Evolutionary conservation across 2,329 filamentous ascomycete genomes (phyloP).

Genomic region (Exserohilum turcica): DNA sequence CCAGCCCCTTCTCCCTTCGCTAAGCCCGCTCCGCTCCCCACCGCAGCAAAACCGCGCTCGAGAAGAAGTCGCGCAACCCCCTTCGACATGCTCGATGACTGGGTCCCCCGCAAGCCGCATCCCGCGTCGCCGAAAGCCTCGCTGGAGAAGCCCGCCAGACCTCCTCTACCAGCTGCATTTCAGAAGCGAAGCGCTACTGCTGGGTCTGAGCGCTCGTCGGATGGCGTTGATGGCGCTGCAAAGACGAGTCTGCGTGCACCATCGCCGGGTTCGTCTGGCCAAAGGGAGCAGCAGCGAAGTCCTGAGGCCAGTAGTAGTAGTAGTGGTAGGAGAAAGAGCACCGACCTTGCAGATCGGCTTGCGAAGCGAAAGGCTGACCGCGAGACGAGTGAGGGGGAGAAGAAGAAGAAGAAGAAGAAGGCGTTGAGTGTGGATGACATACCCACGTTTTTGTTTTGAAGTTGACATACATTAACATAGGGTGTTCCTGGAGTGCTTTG

Average conservation of each 20-base stretch:
- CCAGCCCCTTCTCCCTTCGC: conserved; percentile 15
- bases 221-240: neutral
- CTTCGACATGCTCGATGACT: conserved; percentile 37
- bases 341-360: conserved; percentile 34
- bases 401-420: conserved; percentile 35
- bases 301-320: neutral
- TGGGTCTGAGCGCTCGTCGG: neutral
- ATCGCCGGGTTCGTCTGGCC: conserved; percentile 15
- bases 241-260: neutral
- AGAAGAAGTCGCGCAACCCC: conserved; percentile 25
- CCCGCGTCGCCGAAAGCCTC: conserved; percentile 1
- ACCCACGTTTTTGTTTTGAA: conserved; percentile 52
- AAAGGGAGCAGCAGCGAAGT: conserved; percentile 4
- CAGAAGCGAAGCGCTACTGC: neutral
- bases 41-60: conserved; percentile 18
- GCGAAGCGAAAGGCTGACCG: conserved; percentile 39
- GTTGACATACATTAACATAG: neutral
- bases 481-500: neutral
- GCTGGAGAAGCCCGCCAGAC: neutral
- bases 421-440: conserved; percentile 46
- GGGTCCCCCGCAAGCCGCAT: conserved; percentile 12
- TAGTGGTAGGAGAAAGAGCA: conserved; percentile 11
- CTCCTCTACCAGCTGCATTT: neutral
- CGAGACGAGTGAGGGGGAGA: conserved; percentile 31
- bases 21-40: conserved; percentile 25